Percentiles rank a stretch among this genome's conserved stretches.
These are phyloP conservation scores for Colletotrichum lupini DNA, from an alignment of 2,329 filamentous ascomycete genomes.

Conservation along the genomic window DNA sequence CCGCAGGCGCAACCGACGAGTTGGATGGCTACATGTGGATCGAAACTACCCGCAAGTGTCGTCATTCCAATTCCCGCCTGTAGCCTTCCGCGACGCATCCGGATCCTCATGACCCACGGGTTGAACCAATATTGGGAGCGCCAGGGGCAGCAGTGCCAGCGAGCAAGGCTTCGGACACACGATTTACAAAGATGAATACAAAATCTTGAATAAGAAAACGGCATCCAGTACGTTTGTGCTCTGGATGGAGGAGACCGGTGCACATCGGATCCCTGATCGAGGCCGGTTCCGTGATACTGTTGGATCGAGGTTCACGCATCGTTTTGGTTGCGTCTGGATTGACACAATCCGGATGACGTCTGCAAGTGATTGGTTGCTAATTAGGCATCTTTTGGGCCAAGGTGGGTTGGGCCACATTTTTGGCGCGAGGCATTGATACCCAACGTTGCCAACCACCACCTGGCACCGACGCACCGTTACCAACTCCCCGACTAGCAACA, in stretches of 20 bases:
- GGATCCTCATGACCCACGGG: not conserved
- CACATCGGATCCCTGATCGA: not conserved
- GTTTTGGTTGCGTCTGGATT: slow-evolving; percentile 17
- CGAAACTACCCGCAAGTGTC: slow-evolving; percentile 19
- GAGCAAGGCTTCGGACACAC: not conserved
- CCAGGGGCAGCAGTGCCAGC: not conserved
- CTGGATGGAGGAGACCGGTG: not conserved
- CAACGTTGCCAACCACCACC: slow-evolving; percentile 42
- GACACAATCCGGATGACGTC: slow-evolving; percentile 20
- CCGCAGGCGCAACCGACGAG: not conserved
- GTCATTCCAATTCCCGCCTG: slow-evolving; percentile 30
- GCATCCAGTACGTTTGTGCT: not conserved
- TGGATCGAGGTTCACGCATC: slow-evolving; percentile 5
- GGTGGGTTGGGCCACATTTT: slow-evolving; percentile 49
- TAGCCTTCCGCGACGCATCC: slow-evolving; percentile 5
- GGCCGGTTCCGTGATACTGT: not conserved
- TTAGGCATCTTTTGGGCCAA: slow-evolving; percentile 32
- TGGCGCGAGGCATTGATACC: slow-evolving; percentile 52
- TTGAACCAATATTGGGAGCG: slow-evolving; percentile 4
- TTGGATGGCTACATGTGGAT: slow-evolving; percentile 17
- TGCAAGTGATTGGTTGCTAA: slow-evolving; percentile 29
- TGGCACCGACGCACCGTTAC: not conserved
- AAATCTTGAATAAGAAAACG: not conserved
- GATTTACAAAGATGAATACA: not conserved
- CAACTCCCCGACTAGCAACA: not conserved